Base-by-base conservation (phyloP, 202 grass and related monocot species). In the Digitaria exilis region DNA sequence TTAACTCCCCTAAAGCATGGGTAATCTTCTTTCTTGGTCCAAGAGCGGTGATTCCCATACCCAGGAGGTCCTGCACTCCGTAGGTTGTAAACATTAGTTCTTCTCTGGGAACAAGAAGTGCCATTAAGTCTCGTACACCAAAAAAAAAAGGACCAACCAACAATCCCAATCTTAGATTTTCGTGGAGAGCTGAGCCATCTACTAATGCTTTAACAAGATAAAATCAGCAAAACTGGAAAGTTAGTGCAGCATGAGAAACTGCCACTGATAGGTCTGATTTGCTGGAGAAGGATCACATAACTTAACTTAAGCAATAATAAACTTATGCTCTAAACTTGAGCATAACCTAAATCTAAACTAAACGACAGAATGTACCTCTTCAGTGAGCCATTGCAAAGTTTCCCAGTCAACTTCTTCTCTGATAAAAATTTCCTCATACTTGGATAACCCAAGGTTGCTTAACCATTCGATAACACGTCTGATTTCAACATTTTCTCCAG, bases 391-490 rank as follows among this genome's bases (percentile, higher is more conserved):
- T 69, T 95, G 90, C 69, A 98, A 90, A 59, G 96, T 88, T 42
- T 95, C 92, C 92, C 90, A 92, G 62, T 98, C 90, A 79, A 95
- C 81, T 78, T 98, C 95, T 89, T 98, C 90, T 85, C 62, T 93
- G 59, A 87, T 80, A 82, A 98, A 95, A 90, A 88, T 41, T 24
- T 95, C 80, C 78, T 92, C 83, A 54, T 98, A 98, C 86, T 77
- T 93, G 62, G 90, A 98, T 75, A 98, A 83, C 19, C 91, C 90
- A 24, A 98, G 73, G 79, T 88, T 82, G 67, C 80, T 88, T 73
- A 98, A 73, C 90, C 90, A 98, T 88, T 95, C 88, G 0, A 89
- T 42, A 85, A 92, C 85, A 62, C 73, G 49, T 25, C 45, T 70
- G 7, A 7, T 85, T 76, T 87, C 89, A 80, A 85, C 77, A 88